Percentiles rank a stretch among this genome's conserved stretches.
These are phyloP conservation scores for Plasmopara viticola DNA, from an alignment of 352 stramenopile species.

Conservation along the genomic window DNA sequence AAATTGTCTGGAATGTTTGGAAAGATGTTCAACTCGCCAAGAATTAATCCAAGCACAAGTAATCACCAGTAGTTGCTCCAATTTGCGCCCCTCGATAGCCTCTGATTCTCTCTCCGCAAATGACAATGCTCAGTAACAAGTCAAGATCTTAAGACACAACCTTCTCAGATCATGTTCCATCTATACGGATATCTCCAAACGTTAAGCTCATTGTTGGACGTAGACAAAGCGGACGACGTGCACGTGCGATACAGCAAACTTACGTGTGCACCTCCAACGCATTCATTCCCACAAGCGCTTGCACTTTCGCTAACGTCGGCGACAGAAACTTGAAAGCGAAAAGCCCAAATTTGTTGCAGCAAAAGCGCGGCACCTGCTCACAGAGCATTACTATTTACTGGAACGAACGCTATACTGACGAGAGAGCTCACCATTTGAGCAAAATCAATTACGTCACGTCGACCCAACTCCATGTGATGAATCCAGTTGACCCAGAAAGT, in stretches of 20 bases:
- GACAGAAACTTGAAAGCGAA: conserved; percentile 63
- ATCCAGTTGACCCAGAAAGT: conserved; percentile 54
- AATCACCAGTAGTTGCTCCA: conserved; percentile 19
- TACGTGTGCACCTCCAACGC: conserved; percentile 52
- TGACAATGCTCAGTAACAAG: conserved; percentile 8
- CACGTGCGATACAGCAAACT: conserved; percentile 55
- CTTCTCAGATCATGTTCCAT: conserved; percentile 37
- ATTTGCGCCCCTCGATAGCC: conserved; percentile 19
- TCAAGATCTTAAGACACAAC: conserved; percentile 21
- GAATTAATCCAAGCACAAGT: conserved; percentile 24
- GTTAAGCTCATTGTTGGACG: conserved; percentile 6
- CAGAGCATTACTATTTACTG: conserved; percentile 13
- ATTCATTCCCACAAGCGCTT: conserved; percentile 28
- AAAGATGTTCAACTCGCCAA: conserved; percentile 24
- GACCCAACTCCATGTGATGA: conserved; percentile 51
- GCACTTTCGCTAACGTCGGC: conserved; percentile 49
- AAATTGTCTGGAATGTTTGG: conserved; percentile 21
- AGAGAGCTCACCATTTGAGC: conserved; percentile 66
- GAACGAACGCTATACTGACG: conserved; percentile 50
- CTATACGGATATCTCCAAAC: conserved; percentile 35
- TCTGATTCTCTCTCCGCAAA: neutral
- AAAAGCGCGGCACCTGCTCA: conserved; percentile 58
- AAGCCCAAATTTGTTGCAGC: conserved; percentile 57
- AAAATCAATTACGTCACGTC: conserved; percentile 46
- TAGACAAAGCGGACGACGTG: conserved; percentile 30